Base-by-base conservation (phyloP, 768 basidiomycete species). In the Kwoniella mangroviensis region DNA sequence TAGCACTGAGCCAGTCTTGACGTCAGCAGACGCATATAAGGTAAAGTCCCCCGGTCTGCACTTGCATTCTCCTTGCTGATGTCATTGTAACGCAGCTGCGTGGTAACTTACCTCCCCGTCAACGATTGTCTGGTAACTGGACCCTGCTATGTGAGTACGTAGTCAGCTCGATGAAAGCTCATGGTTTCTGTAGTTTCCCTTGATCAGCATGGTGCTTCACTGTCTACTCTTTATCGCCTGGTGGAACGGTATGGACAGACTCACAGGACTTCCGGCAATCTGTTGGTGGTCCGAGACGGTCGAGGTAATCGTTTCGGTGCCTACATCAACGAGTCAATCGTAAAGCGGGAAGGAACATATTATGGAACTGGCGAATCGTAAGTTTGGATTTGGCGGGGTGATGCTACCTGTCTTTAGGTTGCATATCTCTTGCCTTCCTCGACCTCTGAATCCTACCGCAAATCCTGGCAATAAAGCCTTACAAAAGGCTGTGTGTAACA, bases 121-220 rank as follows among this genome's bases (percentile, higher is more conserved):
- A 83, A 67, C 75, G 80, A 7, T 58, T 83, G 15, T 71, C 82
- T 0, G 75, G 62, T 13, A 63, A 54, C 22, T 83, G 82, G 82
- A 76, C 75, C 2, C 64, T 83, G 15, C 55, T 83, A 11, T 83
- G 81, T 82, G 67, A 59, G 79, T 67, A 22, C 2, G n/a, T 61
- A n/a, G 34, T 34, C 21, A 10, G 17, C 24, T 40, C 6, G n/a
- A 21, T 43, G 24, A 17, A 19, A 24, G 53, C 63, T 65, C 28
- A 65, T 43, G 4, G 3, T n/a, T 13, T 13, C 26, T 17, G 7
- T 54, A 82, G 81, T 81, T 84, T 94, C 93, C 17, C 86, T 97
- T 19, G 96, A 98, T 78, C 94, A 97, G 77, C 92, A 98, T 74
- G 96, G 96, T 0, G 94, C 95, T 55, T 95, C 93, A 13, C 86